phyloP scores from a whole-genome alignment of 805 yeast genomes.

The Saccharomycopsis vini region DNA sequence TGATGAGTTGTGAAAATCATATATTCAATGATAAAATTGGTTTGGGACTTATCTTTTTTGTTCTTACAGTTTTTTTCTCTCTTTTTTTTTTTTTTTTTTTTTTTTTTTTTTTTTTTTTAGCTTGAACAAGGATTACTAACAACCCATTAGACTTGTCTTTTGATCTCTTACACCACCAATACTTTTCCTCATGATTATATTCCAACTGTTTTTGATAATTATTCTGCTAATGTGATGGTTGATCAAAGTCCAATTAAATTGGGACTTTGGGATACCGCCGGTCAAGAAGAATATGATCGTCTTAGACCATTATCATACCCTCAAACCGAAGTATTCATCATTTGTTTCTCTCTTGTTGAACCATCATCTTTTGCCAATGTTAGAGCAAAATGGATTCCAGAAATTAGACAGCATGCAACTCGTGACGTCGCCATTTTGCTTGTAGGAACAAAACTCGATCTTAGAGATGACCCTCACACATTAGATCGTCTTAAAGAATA shows the following conservation, averaged over 20 bases:
- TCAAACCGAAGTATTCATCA: slow-evolving; percentile 79
- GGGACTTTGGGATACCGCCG: slow-evolving; percentile 95
- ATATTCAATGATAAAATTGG: too few relatives aligned
- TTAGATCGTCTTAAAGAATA: slow-evolving; percentile 52
- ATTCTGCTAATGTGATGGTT: slow-evolving; percentile 76
- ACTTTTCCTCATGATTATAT: slow-evolving; percentile 90
- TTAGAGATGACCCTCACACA: slow-evolving; percentile 75
- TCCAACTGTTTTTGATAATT: slow-evolving; percentile 91
- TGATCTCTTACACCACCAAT: slow-evolving; percentile 84
- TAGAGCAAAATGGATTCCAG: slow-evolving; percentile 78
- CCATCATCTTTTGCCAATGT: slow-evolving; percentile 78
- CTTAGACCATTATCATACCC: slow-evolving; percentile 86
- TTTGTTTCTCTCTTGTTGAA: slow-evolving; percentile 78
- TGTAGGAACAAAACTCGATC: slow-evolving; percentile 84
- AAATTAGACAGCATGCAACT: slow-evolving; percentile 75
- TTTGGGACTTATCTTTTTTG: slow-evolving; percentile 27
- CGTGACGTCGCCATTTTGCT: slow-evolving; percentile 57
- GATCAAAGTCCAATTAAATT: slow-evolving; percentile 76
- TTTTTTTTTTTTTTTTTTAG: background rate
- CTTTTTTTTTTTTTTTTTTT: background rate
- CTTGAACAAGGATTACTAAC: background rate
- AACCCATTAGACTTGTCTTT: slow-evolving; percentile 20
- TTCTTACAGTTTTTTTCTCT: background rate
- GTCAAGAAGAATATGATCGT: slow-evolving; percentile 87
- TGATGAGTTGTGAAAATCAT: too few relatives aligned